Evolutionary conservation across 2,329 filamentous ascomycete genomes (phyloP), one percentile per base, ranked within the genome.

Genomic region (Tolypocladium tundrense): DNA sequence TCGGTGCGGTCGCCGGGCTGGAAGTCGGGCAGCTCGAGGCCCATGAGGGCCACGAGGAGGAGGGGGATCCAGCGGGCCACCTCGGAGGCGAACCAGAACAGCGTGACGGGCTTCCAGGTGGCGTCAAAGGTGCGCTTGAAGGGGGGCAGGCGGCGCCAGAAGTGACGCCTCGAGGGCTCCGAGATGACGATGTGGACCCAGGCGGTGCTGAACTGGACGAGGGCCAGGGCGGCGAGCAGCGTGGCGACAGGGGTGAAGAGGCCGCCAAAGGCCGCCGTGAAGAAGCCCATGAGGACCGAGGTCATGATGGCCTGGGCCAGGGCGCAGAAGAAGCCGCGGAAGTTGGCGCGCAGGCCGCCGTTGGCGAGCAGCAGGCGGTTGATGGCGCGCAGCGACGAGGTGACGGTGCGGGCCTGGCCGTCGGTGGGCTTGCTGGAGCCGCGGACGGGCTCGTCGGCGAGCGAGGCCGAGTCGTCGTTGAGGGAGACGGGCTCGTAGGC

Each of bases 101-200:
- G 75, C 48, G 85, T 77, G 24, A 88, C 82, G 27, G 91, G 88
- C 53, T 85, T 70, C 60, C 83, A 86, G 61, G 91, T 86, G 59
- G 88, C 85, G 66, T 83, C 79, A 75, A 87, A 88, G 55, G 84
- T 79, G 67, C 78, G 79, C 64, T 79, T 78, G 70, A 85, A 83
- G 52, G 84, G 74, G 19, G 88, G 86, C 55, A 96, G 80, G 58
- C 90, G 88, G 66, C 80, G 76, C 73, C 81, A 88, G 77, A 87
- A 91, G 64, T 75, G 75, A 69, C 82, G 81, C 53, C 77, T 68
- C 58, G 82, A 86, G 6, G 85, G 84, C 56, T 84, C 78, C 2
- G 90, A 86, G 68, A 97, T 91, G 69, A 96, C 84, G 66, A 89
- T 86, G 71, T 96, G 91, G 4, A 91, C 89, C 91, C 91, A 96